Evolutionary conservation across 75 land plant genomes (phyloP), one percentile per base, ranked within the genome.

Genomic region (Pseudotsuga menziesii): DNA sequence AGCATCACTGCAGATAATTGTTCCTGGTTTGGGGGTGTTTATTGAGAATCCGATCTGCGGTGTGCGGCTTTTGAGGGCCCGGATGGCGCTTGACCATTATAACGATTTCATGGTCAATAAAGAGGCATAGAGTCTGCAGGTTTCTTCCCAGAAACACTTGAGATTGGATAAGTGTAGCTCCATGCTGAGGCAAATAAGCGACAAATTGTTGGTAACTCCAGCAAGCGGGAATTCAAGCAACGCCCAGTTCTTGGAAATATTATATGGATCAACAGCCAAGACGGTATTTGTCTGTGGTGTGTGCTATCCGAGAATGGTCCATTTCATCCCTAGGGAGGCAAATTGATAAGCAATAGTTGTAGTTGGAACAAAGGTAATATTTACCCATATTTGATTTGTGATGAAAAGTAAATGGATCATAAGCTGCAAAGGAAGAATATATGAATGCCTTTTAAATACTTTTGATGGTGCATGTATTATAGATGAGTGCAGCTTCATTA

Each of bases 101-200:
- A 73, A n/a, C 39, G 80, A 78, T 4, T 14, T 44, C 11, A 36
- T 58, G 29, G 60, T 57, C 22, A 66, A 69, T 76, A 81, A 73
- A 17, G 80, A 70, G 7, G 70, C 61, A 52, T 20, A 41, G 22
- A 77, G 67, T 25, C 32, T 22, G 57, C 56, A 71, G 41, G 9
- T 12, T 5, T 63, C 36, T 63, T 55, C 59, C 2, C 57, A 61
- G 25, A 35, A 44, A 5, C 74, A 20, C 17, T 82, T 78, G 0
- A 61, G 67, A 77, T 60, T 82, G 25, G 82, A 82, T 22, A 79
- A 74, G 61, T 79, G 83, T 64, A 80, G 82, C 59, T 82, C 84
- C 0, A 79, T 80, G 56, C 32, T 82, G 60, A 56, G 84, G n/a
- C 81, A 77, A 6, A 82, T 79, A 70, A 82, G 84, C 4, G 84